Base-by-base conservation (phyloP, 768 basidiomycete genomes). In the Pisolithus albus region DNA sequence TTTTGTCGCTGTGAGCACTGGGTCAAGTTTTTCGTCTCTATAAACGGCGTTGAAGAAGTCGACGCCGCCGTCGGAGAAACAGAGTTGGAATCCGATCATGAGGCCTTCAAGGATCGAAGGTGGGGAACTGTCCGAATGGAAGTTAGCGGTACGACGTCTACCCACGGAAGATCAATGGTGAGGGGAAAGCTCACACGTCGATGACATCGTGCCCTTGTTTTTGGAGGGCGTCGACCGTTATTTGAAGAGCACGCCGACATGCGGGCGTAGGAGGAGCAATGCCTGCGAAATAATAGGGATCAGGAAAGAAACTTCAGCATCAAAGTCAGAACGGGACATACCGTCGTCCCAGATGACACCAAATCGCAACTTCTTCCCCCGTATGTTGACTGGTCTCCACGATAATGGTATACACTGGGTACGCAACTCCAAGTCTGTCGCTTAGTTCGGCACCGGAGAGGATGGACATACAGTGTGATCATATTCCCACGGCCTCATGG, bases 1-100 rank as follows among this genome's bases (percentile, higher is more conserved):
- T 44, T 45, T 64, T 6, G 60, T 56, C 15, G 50, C 56, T 7
- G 53, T 55, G 39, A 72, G 55, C 3, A 71, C 56, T 1, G 64
- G 59, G 32, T 71, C 70, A 44, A 71, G n/a, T 28, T 56, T 63
- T 46, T 72, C 71, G 11, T 65, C 63, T 9, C 68, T 74, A 30
- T 64, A 64, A 11, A 73, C 55, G 3, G 59, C 54, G 38, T 57
- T 51, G 49, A 71, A 74, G 44, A 74, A 60, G 57, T 78, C 79
- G 58, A 52, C 42, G 76, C 82, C 81, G 44, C 77, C 79, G 46
- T 83, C 82, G 4, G 77, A 71, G 61, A 83, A 81, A 30, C 76
- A 62, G 18, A 83, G 62, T 53, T 82, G 76, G 55, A 81, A 74
- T 9, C 77, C 80, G 28, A 79, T 70, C 47, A 71, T 67, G 19